Evolutionary conservation across 2,329 filamentous ascomycete species (phyloP).

Genomic region (Pseudocercospora crystallina): DNA sequence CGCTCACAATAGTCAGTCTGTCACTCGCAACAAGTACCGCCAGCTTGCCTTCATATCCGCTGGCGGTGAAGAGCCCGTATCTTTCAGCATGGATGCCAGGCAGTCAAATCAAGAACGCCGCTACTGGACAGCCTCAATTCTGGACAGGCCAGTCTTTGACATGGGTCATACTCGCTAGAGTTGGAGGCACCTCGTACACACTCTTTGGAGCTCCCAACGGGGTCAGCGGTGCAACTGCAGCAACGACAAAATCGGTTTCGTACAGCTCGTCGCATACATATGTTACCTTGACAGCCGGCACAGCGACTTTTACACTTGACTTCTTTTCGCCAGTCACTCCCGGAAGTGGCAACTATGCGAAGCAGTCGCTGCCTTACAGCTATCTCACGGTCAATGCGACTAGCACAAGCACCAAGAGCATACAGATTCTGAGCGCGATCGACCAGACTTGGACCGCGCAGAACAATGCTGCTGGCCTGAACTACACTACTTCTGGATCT

Average conservation of each 20-base stretch:
- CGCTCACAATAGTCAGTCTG: background rate
- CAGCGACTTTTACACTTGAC: constrained; percentile 31
- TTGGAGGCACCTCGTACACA: constrained; percentile 34
- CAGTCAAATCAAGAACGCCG: constrained; percentile 25
- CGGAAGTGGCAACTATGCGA: constrained; percentile 32
- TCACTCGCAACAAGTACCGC: constrained; percentile 12
- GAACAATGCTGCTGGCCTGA: constrained; percentile 22
- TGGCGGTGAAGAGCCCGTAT: constrained; percentile 36
- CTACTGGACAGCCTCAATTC: constrained; percentile 33
- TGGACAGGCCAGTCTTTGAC: constrained; percentile 36
- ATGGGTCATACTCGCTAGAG: constrained; percentile 37
- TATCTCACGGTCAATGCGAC: constrained; percentile 32
- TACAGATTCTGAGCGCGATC: constrained; percentile 38
- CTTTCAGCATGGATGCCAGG: constrained; percentile 38
- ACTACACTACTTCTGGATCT: constrained; percentile 19
- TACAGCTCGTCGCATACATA: constrained; percentile 37
- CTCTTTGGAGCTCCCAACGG: constrained; percentile 32
- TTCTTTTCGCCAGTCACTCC: constrained; percentile 39
- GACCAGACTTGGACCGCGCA: constrained; percentile 38
- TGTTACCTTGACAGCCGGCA: constrained; percentile 30
- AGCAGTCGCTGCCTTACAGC: constrained; percentile 39
- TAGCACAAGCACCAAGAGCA: constrained; percentile 7
- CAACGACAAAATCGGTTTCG: constrained; percentile 13
- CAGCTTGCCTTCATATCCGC: constrained; percentile 24
- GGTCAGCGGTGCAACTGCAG: constrained; percentile 24